These are phyloP conservation scores for Trypanosoma vivax DNA, from an alignment of 208 protist species.

Conservation along the genomic window DNA sequence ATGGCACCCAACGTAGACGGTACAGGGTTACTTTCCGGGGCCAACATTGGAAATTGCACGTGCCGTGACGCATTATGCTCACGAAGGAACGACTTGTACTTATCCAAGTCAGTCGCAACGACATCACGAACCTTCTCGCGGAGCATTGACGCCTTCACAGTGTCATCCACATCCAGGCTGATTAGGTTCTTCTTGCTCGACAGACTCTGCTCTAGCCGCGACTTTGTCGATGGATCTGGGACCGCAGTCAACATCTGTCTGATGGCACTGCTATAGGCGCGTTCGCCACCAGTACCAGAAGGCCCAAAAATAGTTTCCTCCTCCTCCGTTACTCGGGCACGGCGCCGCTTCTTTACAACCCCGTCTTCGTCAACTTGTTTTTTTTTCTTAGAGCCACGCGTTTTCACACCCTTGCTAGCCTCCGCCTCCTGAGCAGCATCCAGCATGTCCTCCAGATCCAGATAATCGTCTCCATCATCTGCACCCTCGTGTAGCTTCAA, in stretches of 20 bases:
- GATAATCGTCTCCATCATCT: conserved; percentile 64
- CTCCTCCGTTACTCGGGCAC: conserved; percentile 21
- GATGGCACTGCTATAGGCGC: conserved; percentile 39
- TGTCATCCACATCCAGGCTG: conserved; percentile 66
- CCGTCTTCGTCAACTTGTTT: conserved; percentile 40
- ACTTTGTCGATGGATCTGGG: conserved; percentile 4
- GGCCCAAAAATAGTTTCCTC: conserved; percentile 59
- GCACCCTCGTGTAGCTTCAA: conserved; percentile 55
- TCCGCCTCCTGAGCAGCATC: conserved; percentile 5
- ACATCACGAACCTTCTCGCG: conserved; percentile 62
- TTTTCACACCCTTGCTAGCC: conserved; percentile 1
- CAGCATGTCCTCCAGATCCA: conserved; percentile 84
- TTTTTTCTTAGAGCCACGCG: conserved; percentile 40
- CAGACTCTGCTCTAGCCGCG: conserved; percentile 47
- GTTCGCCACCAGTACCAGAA: conserved; percentile 20
- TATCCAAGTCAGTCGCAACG: conserved; percentile 58
- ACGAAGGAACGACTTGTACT: conserved; percentile 68
- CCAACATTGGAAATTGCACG: conserved; percentile 70
- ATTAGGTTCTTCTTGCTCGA: conserved; percentile 67
- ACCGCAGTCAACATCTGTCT: conserved; percentile 30
- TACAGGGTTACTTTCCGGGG: conserved; percentile 65
- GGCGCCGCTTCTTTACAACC: conserved; percentile 30
- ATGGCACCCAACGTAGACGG: conserved; percentile 70
- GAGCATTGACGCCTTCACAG: conserved; percentile 42
- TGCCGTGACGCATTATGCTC: conserved; percentile 64